Evolutionary conservation across 2,329 filamentous ascomycete species (phyloP), one percentile per base, ranked within the genome.

Genomic region (Lasiodiplodia sp.): DNA sequence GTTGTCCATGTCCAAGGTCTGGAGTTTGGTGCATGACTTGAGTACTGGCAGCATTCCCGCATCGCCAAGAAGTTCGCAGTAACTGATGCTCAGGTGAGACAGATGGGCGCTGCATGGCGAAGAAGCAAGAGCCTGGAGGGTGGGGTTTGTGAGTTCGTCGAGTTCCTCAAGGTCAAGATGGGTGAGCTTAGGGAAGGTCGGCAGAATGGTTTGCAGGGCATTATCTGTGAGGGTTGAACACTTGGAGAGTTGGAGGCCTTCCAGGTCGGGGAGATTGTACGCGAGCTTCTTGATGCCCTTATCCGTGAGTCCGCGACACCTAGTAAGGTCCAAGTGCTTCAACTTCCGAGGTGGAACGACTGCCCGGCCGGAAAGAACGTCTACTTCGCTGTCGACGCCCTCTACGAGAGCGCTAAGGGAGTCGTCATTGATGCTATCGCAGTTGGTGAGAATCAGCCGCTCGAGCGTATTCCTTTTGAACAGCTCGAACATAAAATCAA

Each of bases 81-180:
- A 97, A 74, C 93, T 95, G 73, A 98, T 87, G 66, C 93, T 94
- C 6, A 98, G 86, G 76, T 97, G 94, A 72, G 91, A 86, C 7
- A 99, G 84, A 25, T 82, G 84, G 0, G 86, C 79, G 0, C 91
- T 91, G 76, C 93, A 97, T 0, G 93, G 91, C 0, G 93, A 87
- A 73, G 88, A 91, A 58, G 93, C 90, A 8, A 99, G 84, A 70
- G 91, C 88, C 67, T 93, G 86, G 2, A 97, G 82, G 0, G 93
- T 83, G 4, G 83, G 81, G 76, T 98, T 96, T 21, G 91, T 94
- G 16, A 98, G 82, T 34, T 90, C 85, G 5, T 89, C 86, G 14
- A 97, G 84, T 73, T 97, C 94, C 79, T 99, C 96, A 2, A 98
- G 82, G 72, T 98, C 96, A 52, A 99, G 85, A 76, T 96, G 93